These are phyloP conservation scores for Ganoderma lucidum DNA, from an alignment of 1,284 basidiomycete species.

Conservation along the genomic window DNA sequence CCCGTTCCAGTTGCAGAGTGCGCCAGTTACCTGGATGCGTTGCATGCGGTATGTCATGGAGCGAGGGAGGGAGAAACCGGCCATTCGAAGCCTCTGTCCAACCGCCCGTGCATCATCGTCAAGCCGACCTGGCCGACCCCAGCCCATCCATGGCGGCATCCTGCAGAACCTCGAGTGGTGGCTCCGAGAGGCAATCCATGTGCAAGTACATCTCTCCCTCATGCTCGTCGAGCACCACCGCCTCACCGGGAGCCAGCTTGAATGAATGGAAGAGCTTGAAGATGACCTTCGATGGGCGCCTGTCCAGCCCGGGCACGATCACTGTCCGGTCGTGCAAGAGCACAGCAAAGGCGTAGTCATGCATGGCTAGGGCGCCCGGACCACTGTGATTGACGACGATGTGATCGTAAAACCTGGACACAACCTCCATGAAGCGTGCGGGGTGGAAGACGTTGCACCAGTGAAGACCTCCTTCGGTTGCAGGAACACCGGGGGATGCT, in stretches of 20 bases:
- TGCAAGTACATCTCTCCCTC: neutral
- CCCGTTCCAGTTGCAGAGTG: too few relatives aligned
- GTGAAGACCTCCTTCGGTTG: neutral
- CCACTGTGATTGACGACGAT: neutral
- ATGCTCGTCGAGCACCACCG: neutral
- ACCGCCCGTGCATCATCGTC: neutral
- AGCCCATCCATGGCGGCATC: too few relatives aligned
- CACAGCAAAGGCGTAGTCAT: neutral
- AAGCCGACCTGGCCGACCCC: too few relatives aligned
- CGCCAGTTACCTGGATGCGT: too few relatives aligned
- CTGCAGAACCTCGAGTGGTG: too few relatives aligned
- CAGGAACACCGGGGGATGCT: neutral
- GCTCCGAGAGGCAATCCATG: too few relatives aligned
- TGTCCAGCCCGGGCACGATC: neutral
- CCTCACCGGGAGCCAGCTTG: neutral
- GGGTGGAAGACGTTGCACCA: neutral
- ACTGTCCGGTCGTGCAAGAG: too few relatives aligned
- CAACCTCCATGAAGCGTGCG: neutral
- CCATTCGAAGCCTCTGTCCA: too few relatives aligned
- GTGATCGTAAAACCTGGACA: neutral
- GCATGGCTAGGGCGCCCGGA: neutral
- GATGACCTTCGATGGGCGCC: neutral
- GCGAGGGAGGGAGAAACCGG: too few relatives aligned
- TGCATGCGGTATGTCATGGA: too few relatives aligned
- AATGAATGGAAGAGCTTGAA: slow-evolving; percentile 8